Evolutionary conservation across 176 grass and related monocot species (phyloP).

Genomic region (Oryza meridionalis): DNA sequence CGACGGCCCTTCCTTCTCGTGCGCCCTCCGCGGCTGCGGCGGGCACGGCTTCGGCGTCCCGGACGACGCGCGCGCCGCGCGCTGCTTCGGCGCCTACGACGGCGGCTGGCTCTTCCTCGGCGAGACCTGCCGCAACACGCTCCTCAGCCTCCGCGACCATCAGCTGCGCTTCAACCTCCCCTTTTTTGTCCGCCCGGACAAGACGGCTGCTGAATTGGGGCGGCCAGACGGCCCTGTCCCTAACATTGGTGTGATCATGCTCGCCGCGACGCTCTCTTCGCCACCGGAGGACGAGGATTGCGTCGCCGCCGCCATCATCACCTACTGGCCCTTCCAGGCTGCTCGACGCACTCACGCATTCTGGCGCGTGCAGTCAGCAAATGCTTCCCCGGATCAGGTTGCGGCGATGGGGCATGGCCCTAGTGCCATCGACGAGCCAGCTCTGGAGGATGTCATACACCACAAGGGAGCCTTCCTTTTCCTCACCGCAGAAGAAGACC

Average conservation of each 20-base stretch:
- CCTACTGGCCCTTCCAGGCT: not conserved
- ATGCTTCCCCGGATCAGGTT: not conserved
- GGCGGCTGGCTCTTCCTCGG: not conserved
- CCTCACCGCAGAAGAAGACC: not conserved
- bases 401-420: not conserved
- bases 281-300: not conserved
- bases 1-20: not conserved
- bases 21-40: not conserved
- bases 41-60: not conserved
- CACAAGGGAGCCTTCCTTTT: not conserved
- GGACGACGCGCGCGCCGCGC: not conserved
- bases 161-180: not conserved
- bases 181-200: too few species aligned
- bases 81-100: slow-evolving; percentile 14
- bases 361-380: not conserved
- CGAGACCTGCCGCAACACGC: not conserved
- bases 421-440: not conserved
- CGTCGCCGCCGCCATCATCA: not conserved
- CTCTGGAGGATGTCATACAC: not conserved
- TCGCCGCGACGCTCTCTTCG: not conserved
- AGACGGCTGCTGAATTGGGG: too few species aligned
- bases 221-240: too few species aligned
- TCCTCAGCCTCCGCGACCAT: not conserved
- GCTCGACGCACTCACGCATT: not conserved
- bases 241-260: not conserved